Base-by-base conservation (phyloP, 2,329 filamentous ascomycete genomes). In the Fusarium chlamydosporum region DNA sequence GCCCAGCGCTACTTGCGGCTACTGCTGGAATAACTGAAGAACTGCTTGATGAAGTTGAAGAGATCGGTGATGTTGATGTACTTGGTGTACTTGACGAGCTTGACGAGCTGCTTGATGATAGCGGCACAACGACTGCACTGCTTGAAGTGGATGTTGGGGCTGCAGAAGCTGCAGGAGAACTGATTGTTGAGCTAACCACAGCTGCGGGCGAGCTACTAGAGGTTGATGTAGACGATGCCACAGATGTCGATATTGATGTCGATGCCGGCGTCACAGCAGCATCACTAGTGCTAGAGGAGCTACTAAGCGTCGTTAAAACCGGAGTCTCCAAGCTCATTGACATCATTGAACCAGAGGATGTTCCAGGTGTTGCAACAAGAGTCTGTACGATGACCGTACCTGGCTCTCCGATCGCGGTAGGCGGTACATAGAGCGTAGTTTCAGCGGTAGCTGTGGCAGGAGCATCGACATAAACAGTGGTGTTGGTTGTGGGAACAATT, bases 381-480 rank as follows among this genome's bases (percentile, higher is more conserved):
- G 60, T 68, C 10, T 62, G 50, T 2, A 68, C 20, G 7, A 68
- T 54, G 7, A 69, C 41, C 1, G 65, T 68, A 1, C 66, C 66
- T 12, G 66, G 55, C 4, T 66, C 61, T 0, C 37, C 47, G 23
- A 18, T 35, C 0, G 59, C 65, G 2, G 65, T 43, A 5, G 65
- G 65, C 1, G 65, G 53, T 13, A 60, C 42, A 0, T 67, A 67
- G 4, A 68, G 10, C 0, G 65, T 67, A 1, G 46, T 55, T 4
- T 12, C 51, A 64, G 51, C 59, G 3, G 65, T 52, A 2, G 43
- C 61, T 9, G 59, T 60, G 1, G n/a, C 26, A 3, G 65, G 18
- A 11, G 59, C 65, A 3, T 38, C 45, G 23, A 33, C 37, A 6
- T 65, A 53, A 11, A 64, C 47, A 1, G 64, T 68, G 3, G 55